Base-by-base conservation (phyloP, 2,329 filamentous ascomycete genomes). In the Aspergillus jensenii region DNA sequence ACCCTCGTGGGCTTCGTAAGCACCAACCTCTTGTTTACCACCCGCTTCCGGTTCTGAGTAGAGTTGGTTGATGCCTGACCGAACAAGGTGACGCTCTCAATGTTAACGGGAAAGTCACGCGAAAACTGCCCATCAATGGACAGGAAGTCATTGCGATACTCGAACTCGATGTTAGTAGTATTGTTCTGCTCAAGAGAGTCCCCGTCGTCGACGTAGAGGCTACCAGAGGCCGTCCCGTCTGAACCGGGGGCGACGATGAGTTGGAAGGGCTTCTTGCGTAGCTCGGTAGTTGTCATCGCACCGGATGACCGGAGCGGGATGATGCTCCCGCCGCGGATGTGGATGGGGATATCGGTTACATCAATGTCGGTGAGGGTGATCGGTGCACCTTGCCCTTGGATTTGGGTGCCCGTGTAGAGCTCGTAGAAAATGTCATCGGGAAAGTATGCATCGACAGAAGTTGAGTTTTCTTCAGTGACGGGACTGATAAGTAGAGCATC, bases 161-260 rank as follows among this genome's bases (percentile, higher is more conserved):
- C 65, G 64, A 93, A 90, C 14, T 76, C 72, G 52, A 92, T 79
- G 55, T 84, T 76, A 6, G 81, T 84, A n/a, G 80, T 84, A 1
- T 56, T 48, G 2, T 49, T 45, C 72, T 90, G 89, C 58, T 83
- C 76, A 50, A 93, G 65, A 25, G 82, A 86, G 58, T 87, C 85
- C 8, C 91, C 91, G 60, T 96, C 90, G 64, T 95, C 91, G 5
- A 95, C 76, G 70, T 93, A 95, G 56, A 95, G 77, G 52, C 80
- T 78, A 0, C 91, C 91, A 1, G 69, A 72, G 0, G 91, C 91
- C 6, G 76, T 83, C 3, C 87, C 89, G 52, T 88, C 77, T 1
- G 70, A 67, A 6, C 82, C 85, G 0, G 89, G 81, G 0, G 90
- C 87, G 45, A 96, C 81, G 37, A 93, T 67, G 51, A 96, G 76